These are phyloP conservation scores for Hypoxylon sp. DNA, from an alignment of 2,329 filamentous ascomycete genomes.

Conservation along the genomic window DNA sequence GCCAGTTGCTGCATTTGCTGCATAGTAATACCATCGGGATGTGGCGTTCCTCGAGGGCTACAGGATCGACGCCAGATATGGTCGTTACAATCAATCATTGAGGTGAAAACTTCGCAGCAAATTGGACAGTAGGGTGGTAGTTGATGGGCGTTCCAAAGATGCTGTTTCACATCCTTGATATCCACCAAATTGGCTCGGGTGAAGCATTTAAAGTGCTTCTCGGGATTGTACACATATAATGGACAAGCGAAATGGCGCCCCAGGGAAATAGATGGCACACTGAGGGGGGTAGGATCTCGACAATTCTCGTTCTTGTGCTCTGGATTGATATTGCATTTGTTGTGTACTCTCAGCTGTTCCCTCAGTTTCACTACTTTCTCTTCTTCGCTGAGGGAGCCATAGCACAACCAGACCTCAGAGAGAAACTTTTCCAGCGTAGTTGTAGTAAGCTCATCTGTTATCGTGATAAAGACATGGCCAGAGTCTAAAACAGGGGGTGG, in stretches of 20 bases:
- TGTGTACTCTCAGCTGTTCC: too few relatives aligned
- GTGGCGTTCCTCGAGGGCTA: neutral
- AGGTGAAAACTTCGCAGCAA: constrained; percentile 23
- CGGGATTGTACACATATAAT: constrained; percentile 19
- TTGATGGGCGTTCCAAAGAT: constrained; percentile 29
- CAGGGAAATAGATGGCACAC: neutral
- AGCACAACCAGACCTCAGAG: neutral
- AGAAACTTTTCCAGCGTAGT: neutral
- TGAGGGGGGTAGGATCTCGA: too few relatives aligned
- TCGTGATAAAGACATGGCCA: neutral
- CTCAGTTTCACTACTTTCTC: too few relatives aligned
- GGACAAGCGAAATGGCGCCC: constrained; percentile 18
- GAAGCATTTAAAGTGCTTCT: constrained; percentile 23
- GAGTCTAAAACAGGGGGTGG: neutral
- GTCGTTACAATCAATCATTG: constrained; percentile 13
- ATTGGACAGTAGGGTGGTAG: constrained; percentile 35
- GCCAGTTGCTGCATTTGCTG: constrained; percentile 35
- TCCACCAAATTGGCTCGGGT: constrained; percentile 13
- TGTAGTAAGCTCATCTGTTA: neutral
- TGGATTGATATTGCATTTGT: too few relatives aligned
- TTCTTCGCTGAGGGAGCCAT: neutral
- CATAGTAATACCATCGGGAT: constrained; percentile 27
- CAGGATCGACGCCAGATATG: constrained; percentile 29
- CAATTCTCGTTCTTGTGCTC: too few relatives aligned
- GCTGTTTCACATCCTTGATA: constrained; percentile 31